Base-by-base conservation (phyloP, 495 filamentous ascomycete genomes). In the Penicillium robsamsonii region DNA sequence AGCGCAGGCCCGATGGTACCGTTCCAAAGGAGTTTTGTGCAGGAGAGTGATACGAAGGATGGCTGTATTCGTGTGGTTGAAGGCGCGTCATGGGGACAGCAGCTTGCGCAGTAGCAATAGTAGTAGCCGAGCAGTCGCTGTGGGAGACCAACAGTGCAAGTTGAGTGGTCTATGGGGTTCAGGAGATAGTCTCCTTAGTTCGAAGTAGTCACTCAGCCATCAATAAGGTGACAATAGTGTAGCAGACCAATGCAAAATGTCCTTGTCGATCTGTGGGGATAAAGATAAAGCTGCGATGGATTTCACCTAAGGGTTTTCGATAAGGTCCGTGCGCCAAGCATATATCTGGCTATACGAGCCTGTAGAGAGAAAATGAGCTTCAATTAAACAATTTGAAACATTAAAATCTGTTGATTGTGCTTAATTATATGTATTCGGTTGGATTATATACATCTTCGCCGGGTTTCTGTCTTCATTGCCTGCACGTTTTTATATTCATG, bases 191-290 rank as follows among this genome's bases (percentile, higher is more conserved):
- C 38, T 47, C 27, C 29, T 20, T 18, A 20, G 5, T 10, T 47
- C 8, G 5, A 30, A 30, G 1, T 31, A 10, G 27, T 8, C 29
- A 47, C 30, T 15, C 18, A 17, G 44, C n/a, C 45, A 47, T 46
- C 25, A 46, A 46, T 29, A n/a, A 10, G 10, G 25, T 29, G 35
- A 38, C 27, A 47, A 7, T 20, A 13, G 17, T 30, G 15, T 10
- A 20, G 15, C 18, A 35, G 42, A 54, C 42, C 24, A 18, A 35
- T 45, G 13, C 31, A 46, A n/a, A 38, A 30, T 38, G 42, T 47
- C 5, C 45, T 47, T 54, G 52, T 54, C 52, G 52, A 54, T 54
- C 52, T 46, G 52, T 46, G 52, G 52, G 22, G 52, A 54, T 52
- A 52, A 31, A 54, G 42, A 42, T 33, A 9, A 35, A 37, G 31